Base-by-base conservation (phyloP, 176 grass and related monocot species). In the Otatea glauca region DNA sequence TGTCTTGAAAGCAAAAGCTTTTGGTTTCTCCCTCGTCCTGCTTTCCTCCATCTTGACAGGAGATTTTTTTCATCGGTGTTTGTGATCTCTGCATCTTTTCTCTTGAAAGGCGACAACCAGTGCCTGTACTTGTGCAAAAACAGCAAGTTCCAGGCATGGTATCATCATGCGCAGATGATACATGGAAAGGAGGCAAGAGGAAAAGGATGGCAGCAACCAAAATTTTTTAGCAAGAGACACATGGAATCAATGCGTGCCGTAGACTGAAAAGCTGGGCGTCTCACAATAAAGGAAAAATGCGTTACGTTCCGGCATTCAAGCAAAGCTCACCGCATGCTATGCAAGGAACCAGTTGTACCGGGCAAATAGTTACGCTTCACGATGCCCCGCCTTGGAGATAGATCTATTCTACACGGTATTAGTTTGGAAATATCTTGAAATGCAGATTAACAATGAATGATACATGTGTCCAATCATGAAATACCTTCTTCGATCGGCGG, bases 91-190 rank as follows among this genome's bases (percentile, higher is more conserved):
- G 55, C 82, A 51, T 66, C 83, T 68, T 29, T 45, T 45, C 25
- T 23, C 12, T 9, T 32, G 60, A 60, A 87, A 35, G 55, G 47
- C 45, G 48, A 81, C 85, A 59, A 38, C 34, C 48, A 38, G 38
- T n/a, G 51, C 2, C 70, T 60, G 66, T 76, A 27, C 74, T 72
- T 42, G 66, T 21, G 45, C 49, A 10, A 84, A 15, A 83, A 88
- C 45, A 72, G 45, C 56, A 83, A 51, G 43, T 83, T 83, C 34
- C 56, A 56, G 56, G 14, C 73, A 24, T 29, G 20, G 9, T 65
- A 53, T 42, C 67, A 47, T 70, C 79, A 42, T 73, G 79, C 25
- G 51, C 51, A 63, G 53, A 77, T 47, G 64, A 77, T 77, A 16
- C 45, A 70, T 25, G 54, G 53, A 60, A 77, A 60, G 51, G 24